Percentiles rank a stretch among this genome's conserved stretches.
These are phyloP conservation scores for Yarrowia osloensis DNA, from an alignment of 805 yeast genomes.

Conservation along the genomic window DNA sequence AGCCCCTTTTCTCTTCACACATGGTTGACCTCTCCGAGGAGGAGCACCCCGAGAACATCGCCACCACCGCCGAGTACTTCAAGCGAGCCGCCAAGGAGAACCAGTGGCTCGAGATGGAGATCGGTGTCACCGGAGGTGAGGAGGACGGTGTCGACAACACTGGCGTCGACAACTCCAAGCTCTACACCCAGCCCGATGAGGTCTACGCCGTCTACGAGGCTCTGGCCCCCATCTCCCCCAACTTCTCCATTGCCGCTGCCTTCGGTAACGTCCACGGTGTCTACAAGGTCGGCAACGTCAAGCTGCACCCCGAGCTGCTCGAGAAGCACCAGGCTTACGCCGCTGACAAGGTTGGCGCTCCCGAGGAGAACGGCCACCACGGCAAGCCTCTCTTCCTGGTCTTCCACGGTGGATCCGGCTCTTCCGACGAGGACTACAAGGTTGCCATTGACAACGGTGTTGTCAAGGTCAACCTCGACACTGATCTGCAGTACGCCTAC, in stretches of 20 bases:
- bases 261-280: constrained; percentile 99
- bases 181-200: constrained; percentile 95
- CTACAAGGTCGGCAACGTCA: constrained; percentile 98
- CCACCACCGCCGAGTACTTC: constrained; percentile 92
- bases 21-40: constrained; percentile 98
- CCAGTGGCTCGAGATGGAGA: constrained; percentile 99
- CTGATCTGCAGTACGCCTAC: constrained; percentile 99
- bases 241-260: constrained; percentile 99
- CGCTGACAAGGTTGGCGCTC: constrained; percentile 59
- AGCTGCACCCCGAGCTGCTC: constrained; percentile 85
- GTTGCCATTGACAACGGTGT: constrained; percentile 91
- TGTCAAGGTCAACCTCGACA: constrained; percentile 98
- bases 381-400: constrained; percentile 87
- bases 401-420: constrained; percentile 99
- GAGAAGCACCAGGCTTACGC: constrained; percentile 96
- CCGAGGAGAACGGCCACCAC: constrained; percentile 40
- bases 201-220: constrained; percentile 91
- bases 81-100: constrained; percentile 87
- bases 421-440: constrained; percentile 86
- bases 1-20: constrained; percentile 97
- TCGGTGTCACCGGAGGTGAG: constrained; percentile 99
- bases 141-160: constrained; percentile 99
- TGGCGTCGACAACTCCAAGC: constrained; percentile 77
- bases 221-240: constrained; percentile 85
- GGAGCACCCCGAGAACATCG: constrained; percentile 92